Base-by-base conservation (phyloP, 306 rosid genomes). In the Carpinus fangiana region DNA sequence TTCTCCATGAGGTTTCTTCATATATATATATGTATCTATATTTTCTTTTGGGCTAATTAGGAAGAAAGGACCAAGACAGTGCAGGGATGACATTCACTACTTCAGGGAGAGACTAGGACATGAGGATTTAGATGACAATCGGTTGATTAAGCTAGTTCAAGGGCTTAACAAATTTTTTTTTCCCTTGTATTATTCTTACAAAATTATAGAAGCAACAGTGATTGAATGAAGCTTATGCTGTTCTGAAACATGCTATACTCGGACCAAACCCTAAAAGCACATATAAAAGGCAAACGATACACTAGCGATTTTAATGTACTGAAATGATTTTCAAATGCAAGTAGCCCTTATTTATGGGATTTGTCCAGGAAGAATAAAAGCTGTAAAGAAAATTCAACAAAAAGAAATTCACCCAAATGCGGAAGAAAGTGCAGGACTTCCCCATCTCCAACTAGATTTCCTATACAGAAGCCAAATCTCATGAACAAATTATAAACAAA, bases 391-490 rank as follows among this genome's bases (percentile, higher is more conserved):
- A 38, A 26, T 38, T 31, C 65, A n/a, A 46, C 11, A 7, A 2
- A 68, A 51, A 34, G 68, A 62, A 77, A 18, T 5, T 60, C 61
- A 73, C 47, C 54, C 51, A 38, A 38, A 21, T 52, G 4, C 17
- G 9, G 56, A 5, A 57, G 3, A 12, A 20, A 78, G 26, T 23
- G 26, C 0, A 23, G 26, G 0, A 23, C 26, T 23, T 1, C 26
- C 26, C 26, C 60, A 57, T 62, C 31, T 53, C 51, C 38, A 61
- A 52, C 55, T 52, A 16, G 23, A 26, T 21, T 76, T 78, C 66
- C 79, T 84, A 73, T 74, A 74, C 61, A 79, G 84, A 84, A 80
- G 76, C 76, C 82, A 80, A 77, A 51, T 64, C 34, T 47, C 7
- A 66, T 8, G 14, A 72, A 51, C n/a, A n/a, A 52, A 12, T n/a